Base-by-base conservation (phyloP, 1,139 yeast genomes). In the Sugiyamaella novakii region DNA sequence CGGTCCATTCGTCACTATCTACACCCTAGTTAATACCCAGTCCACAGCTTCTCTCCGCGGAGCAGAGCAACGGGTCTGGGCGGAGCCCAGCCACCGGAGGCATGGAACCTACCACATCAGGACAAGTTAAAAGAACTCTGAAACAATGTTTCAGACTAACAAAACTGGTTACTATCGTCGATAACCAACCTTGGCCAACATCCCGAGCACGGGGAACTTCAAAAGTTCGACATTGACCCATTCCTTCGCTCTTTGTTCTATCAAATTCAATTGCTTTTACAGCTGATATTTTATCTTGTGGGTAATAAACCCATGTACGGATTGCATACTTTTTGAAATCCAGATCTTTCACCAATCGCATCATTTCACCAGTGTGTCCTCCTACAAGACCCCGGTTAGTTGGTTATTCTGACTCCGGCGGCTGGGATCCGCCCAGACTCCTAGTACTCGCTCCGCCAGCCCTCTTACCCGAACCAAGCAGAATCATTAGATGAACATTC, bases 301-400 rank as follows among this genome's bases (percentile, higher is more conserved):
- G 54, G 12, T 67, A 62, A 40, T 59, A 59, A 18, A 67, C 63
- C 62, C 62, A 67, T 4, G 59, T 54, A n/a, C 70, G 49, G 34
- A 37, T 69, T 57, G 34, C 67, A 59, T 52, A 67, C 46, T 47
- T 61, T 31, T 38, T 56, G 47, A 62, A 68, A 33, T 72, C 69
- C 39, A 74, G 67, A 6, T 73, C 70, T 4, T 70, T 64, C 12
- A 87, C 64, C 24, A 92, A 71, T 33, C 92, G 72, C 24, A 89
- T 65, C 95, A 92, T 87, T 65, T 92, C 98, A 1, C 97, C 98
- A 0, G 98, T 91, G 63, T 92, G 98, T 1, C 98, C 98, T 0
- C 89, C 98, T 1, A 22, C 8, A n/a, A n/a, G n/a, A n/a, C n/a
- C n/a, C n/a, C n/a, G n/a, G n/a, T n/a, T n/a, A n/a, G n/a, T n/a